Evolutionary conservation across 495 filamentous ascomycete genomes (phyloP).

Genomic region (Lasiosphaeriaceae sp.): DNA sequence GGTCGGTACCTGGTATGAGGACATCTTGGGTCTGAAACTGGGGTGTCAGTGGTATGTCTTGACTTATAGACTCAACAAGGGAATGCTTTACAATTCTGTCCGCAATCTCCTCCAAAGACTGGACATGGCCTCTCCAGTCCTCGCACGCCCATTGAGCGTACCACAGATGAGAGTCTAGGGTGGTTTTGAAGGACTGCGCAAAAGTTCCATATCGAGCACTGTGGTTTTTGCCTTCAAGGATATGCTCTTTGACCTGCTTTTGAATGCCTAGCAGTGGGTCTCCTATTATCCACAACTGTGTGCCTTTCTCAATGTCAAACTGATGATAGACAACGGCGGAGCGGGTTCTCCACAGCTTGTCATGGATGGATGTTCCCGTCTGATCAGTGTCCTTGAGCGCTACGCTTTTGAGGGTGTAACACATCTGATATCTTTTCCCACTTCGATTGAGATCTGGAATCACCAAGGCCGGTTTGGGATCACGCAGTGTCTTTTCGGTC

Average conservation of each 20-base stretch:
- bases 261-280: conserved; percentile 4
- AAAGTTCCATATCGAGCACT: background rate
- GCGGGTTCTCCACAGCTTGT: background rate
- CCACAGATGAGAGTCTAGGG: background rate
- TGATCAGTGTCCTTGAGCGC: background rate
- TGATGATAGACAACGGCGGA: conserved; percentile 4
- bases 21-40: no score
- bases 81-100: no score
- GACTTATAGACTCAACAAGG: no score
- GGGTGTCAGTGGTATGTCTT: no score
- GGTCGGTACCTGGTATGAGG: no score
- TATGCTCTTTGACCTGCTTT: conserved; percentile 1
- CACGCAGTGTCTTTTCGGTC: conserved; percentile 2
- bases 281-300: conserved; percentile 5
- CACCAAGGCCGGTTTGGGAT: background rate
- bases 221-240: conserved; percentile 1
- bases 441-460: conserved; percentile 1
- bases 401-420: conserved; percentile 1
- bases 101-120: background rate
- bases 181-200: conserved; percentile 1
- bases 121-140: conserved; percentile 4
- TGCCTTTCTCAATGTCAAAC: conserved; percentile 5
- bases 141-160: conserved; percentile 5
- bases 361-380: no score
- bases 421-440: conserved; percentile 5